A percentile compares a stretch with the other conserved stretches of the same genome.
Evolutionary conservation across 2,329 filamentous ascomycete species (phyloP).

Genomic region (Exophiala spinifera): DNA sequence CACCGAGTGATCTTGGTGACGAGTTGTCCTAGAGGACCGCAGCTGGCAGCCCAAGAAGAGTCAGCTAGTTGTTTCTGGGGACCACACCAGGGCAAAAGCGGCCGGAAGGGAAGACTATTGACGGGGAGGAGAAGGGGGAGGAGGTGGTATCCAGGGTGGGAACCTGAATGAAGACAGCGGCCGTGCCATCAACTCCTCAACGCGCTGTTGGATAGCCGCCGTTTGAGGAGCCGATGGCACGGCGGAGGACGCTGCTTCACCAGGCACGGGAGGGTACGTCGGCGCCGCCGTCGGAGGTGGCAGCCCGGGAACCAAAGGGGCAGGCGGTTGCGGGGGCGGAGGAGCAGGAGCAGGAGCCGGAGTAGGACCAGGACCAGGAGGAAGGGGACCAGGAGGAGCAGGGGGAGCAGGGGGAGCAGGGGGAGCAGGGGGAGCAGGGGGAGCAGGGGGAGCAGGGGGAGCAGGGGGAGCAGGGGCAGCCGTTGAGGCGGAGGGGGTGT

Average conservation of each 20-base stretch:
- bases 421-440: background rate
- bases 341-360: too few relatives aligned
- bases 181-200: too few relatives aligned
- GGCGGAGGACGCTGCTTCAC: background rate
- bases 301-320: too few relatives aligned
- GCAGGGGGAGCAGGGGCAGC: slow-evolving; percentile 31
- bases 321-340: background rate
- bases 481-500: slow-evolving; percentile 13
- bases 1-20: slow-evolving; percentile 53
- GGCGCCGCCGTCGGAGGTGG: too few relatives aligned
- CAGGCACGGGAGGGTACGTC: background rate
- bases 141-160: background rate
- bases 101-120: background rate
- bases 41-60: slow-evolving; percentile 9
- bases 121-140: background rate
- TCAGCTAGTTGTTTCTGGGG: background rate
- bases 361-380: too few relatives aligned
- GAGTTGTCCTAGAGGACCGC: slow-evolving; percentile 40
- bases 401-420: background rate
- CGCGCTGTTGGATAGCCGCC: too few relatives aligned
- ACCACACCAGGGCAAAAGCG: background rate
- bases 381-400: too few relatives aligned
- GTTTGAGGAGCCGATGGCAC: too few relatives aligned
- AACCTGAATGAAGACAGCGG: too few relatives aligned
- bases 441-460: background rate